phyloP scores from a whole-genome alignment of 768 basidiomycete species.

The Grammothele lineata region DNA sequence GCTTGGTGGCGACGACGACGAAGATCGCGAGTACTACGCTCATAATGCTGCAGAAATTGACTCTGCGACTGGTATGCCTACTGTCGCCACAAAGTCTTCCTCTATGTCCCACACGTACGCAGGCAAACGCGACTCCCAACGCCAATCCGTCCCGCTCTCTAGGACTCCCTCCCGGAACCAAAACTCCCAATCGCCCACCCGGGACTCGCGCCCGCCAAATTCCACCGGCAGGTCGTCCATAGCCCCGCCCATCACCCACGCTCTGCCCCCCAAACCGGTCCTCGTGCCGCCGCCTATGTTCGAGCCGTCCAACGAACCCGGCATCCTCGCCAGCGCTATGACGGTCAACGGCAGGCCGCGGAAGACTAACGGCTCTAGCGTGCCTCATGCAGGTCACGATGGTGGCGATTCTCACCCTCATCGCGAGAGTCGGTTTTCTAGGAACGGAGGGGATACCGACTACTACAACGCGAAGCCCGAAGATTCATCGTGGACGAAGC shows the following conservation, averaged over 20 bases:
- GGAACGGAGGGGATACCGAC: constrained; percentile 44
- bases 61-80: constrained; percentile 1
- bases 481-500: constrained; percentile 55
- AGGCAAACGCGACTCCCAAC: constrained; percentile 20
- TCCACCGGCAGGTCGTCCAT: constrained; percentile 29
- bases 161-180: constrained; percentile 14
- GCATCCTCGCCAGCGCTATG: constrained; percentile 62
- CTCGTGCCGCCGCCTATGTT: constrained; percentile 43
- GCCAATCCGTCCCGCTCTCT: constrained; percentile 17
- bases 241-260: constrained; percentile 43
- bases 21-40: constrained; percentile 53
- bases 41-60: constrained; percentile 35
- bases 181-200: constrained; percentile 19
- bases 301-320: constrained; percentile 44
- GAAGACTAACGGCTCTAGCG: constrained; percentile 31
- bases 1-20: constrained; percentile 62
- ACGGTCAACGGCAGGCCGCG: constrained; percentile 39
- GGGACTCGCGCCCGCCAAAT: constrained; percentile 23
- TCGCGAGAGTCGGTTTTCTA: constrained; percentile 51
- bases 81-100: not conserved
- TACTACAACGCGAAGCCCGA: constrained; percentile 57
- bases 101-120: constrained; percentile 13
- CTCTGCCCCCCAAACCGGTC: constrained; percentile 64
- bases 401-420: constrained; percentile 40
- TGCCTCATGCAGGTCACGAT: constrained; percentile 18